Evolutionary conservation across 78 protist species (phyloP).

Genomic region (Emiliania huxleyi): DNA sequence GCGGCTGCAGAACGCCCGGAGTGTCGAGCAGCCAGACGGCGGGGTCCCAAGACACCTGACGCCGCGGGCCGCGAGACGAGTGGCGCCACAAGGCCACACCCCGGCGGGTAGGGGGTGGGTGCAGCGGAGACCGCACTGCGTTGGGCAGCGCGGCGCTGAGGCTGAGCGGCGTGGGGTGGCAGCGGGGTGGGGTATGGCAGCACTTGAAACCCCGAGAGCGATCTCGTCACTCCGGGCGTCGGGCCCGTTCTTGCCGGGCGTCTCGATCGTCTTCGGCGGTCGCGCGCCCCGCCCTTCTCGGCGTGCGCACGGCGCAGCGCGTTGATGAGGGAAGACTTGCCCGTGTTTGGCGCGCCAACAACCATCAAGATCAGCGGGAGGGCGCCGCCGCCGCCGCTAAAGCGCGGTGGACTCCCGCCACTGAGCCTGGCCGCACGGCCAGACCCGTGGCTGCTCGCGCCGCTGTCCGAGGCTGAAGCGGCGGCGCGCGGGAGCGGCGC

Average conservation of each 20-base stretch:
- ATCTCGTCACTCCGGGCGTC: neutral
- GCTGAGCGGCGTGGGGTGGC: neutral
- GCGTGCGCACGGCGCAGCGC: neutral
- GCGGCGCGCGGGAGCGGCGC: neutral
- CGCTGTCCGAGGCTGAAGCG: too few relatives aligned
- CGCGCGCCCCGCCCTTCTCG: neutral
- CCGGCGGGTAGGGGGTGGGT: neutral
- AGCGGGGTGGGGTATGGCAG: neutral
- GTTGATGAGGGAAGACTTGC: slow-evolving; percentile 11
- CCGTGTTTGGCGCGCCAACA: neutral
- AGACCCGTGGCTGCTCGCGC: neutral
- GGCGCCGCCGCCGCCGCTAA: neutral
- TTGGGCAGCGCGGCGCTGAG: neutral
- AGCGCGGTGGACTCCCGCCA: neutral
- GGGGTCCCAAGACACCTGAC: neutral
- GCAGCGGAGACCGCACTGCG: neutral
- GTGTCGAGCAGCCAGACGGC: slow-evolving; percentile 13
- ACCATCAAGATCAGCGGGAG: neutral
- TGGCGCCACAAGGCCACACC: too few relatives aligned
- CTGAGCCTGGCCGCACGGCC: neutral
- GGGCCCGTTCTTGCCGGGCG: neutral
- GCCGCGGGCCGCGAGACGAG: too few relatives aligned
- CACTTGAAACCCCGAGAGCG: neutral
- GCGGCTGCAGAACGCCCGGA: neutral
- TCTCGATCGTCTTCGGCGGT: neutral